A percentile compares a stretch with the other conserved stretches of the same genome.
Evolutionary conservation across 2,329 filamentous ascomycete species (phyloP).

Genomic region (Epicoccum sorghinum): DNA sequence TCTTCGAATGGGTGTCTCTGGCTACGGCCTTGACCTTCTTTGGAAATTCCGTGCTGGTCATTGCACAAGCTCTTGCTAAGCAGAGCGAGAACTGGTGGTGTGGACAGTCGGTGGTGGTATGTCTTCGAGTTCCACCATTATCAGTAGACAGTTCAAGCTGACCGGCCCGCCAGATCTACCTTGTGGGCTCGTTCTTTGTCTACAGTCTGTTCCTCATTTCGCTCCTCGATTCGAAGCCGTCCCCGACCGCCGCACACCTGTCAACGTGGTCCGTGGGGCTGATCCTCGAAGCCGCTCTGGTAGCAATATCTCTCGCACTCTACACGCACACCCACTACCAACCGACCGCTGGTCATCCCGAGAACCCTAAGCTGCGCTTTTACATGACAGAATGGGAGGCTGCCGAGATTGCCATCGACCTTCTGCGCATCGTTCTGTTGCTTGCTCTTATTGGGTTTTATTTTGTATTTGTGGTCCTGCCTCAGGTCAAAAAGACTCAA

Average conservation of each 20-base stretch:
- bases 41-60: slow-evolving; percentile 74
- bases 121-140: slow-evolving; percentile 38
- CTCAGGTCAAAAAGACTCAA: slow-evolving; percentile 24
- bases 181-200: slow-evolving; percentile 83
- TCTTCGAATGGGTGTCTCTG: slow-evolving; percentile 77
- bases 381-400: slow-evolving; percentile 65
- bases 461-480: slow-evolving; percentile 56
- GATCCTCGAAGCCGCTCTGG: slow-evolving; percentile 74
- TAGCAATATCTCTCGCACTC: slow-evolving; percentile 70
- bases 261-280: slow-evolving; percentile 77
- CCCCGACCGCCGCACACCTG: slow-evolving; percentile 80
- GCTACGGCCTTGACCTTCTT: slow-evolving; percentile 76
- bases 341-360: slow-evolving; percentile 53
- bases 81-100: slow-evolving; percentile 79
- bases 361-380: slow-evolving; percentile 28
- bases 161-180: slow-evolving; percentile 69
- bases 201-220: slow-evolving; percentile 87
- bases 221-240: slow-evolving; percentile 80
- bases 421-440: slow-evolving; percentile 71
- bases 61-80: slow-evolving; percentile 73
- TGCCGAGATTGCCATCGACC: slow-evolving; percentile 69
- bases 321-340: slow-evolving; percentile 73
- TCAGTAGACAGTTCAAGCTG: no score
- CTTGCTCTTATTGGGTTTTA: slow-evolving; percentile 66
- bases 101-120: slow-evolving; percentile 75